Conservation (phyloP, 352 stramenopile genomes). For the Phytophthora pseudosyringae region DNA sequence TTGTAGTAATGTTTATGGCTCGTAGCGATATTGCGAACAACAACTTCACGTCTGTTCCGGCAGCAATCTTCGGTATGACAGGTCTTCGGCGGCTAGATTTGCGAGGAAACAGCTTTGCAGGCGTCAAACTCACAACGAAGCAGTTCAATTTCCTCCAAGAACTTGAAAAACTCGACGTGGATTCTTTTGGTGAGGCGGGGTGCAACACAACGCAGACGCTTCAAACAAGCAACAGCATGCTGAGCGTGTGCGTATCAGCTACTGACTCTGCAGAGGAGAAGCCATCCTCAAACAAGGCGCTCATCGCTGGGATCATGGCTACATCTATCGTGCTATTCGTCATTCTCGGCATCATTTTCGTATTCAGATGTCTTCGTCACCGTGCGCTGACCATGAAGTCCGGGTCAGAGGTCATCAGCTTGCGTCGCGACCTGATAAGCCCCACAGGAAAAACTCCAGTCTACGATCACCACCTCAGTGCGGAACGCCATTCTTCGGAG, state of each 20-base stretch:
- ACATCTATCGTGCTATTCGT: constrained; percentile 26
- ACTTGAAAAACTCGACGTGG: constrained; percentile 40
- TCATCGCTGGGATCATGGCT: constrained; percentile 32
- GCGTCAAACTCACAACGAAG: constrained; percentile 36
- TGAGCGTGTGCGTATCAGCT: constrained; percentile 25
- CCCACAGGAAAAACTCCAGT: constrained; percentile 7
- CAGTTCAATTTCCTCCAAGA: constrained; percentile 53
- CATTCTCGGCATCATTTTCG: constrained; percentile 26
- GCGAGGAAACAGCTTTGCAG: constrained; percentile 46
- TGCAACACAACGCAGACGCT: constrained; percentile 36
- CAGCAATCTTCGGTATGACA: constrained; percentile 48
- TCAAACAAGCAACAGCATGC: constrained; percentile 14
- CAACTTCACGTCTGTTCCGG: constrained; percentile 49
- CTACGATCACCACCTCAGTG: constrained; percentile 1
- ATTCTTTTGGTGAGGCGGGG: constrained; percentile 32
- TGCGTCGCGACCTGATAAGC: constrained; percentile 17
- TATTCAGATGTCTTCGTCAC: constrained; percentile 28
- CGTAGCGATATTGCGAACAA: constrained; percentile 64
- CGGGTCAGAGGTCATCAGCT: constrained; percentile 14
- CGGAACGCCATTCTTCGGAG: constrained; percentile 13
- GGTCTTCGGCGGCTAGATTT: constrained; percentile 51
- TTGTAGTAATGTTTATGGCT: background rate
- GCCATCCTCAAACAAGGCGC: constrained; percentile 21
- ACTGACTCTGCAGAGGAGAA: background rate
- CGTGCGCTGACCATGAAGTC: constrained; percentile 13